phyloP scores from a whole-genome alignment of 2,329 filamentous ascomycete genomes.

The Exutisphaerella laricina region DNA sequence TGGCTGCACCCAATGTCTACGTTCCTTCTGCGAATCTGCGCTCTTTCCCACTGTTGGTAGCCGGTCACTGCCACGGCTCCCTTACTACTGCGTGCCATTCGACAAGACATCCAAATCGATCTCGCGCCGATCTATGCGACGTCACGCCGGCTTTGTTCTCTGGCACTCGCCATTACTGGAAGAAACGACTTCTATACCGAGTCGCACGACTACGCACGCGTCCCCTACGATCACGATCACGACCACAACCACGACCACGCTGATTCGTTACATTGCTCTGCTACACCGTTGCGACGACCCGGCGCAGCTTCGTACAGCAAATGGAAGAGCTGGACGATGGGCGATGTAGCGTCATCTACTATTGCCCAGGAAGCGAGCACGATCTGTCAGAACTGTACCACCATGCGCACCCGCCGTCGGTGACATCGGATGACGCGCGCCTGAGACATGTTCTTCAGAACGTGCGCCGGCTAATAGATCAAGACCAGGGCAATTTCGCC shows the following conservation, averaged over 20 bases:
- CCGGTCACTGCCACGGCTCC: not conserved
- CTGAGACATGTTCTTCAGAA: conserved; percentile 25
- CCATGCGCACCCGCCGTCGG: conserved; percentile 14
- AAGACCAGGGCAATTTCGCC: conserved; percentile 29
- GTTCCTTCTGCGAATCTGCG: conserved; percentile 9
- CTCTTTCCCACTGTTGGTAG: not conserved
- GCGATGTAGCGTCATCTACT: conserved; percentile 31
- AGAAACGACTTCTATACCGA: not conserved
- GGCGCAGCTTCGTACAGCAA: conserved; percentile 11
- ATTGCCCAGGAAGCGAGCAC: conserved; percentile 23
- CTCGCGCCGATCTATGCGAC: conserved; percentile 1
- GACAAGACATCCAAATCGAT: not conserved
- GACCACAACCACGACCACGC: conserved; percentile 1
- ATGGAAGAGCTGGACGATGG: conserved; percentile 29
- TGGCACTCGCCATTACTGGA: not conserved
- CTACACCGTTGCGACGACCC: conserved; percentile 3
- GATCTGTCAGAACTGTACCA: conserved; percentile 25
- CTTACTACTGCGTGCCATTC: not conserved
- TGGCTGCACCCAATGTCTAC: conserved; percentile 10
- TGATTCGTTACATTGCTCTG: not conserved
- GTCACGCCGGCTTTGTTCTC: conserved; percentile 1
- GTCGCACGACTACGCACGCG: not conserved
- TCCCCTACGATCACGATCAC: not conserved
- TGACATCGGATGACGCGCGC: conserved; percentile 7
- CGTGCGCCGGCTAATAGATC: conserved; percentile 28